Base-by-base conservation (phyloP, 441 rosid genomes). In the Mallotus repandus region DNA sequence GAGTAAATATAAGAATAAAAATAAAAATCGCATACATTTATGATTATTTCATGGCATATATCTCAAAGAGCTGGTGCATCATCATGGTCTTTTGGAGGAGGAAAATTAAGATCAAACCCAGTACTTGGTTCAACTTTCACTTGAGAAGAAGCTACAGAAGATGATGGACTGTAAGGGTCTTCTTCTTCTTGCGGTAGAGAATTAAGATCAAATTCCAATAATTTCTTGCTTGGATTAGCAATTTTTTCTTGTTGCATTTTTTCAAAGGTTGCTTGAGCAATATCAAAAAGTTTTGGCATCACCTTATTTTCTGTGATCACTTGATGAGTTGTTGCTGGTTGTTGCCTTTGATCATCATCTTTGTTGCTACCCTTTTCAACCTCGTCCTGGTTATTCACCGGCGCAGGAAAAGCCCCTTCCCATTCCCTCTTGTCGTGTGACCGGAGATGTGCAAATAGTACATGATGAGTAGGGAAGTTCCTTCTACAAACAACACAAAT, bases 361-460 rank as follows among this genome's bases (percentile, higher is more conserved):
- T n/a, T 15, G 11, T 2, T 19, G 9, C 18, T 9, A 45, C 35
- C 69, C 14, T 10, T 48, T 7, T 14, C 22, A 22, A 29, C 56
- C 69, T 56, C 46, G 8, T 65, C 45, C 8, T 56, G n/a, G 2
- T 25, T 25, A 7, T 18, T 14, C 9, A 18, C 32, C 5, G 57
- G 57, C 4, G 74, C 66, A 7, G 74, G 66, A 48, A 59, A 60
- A 7, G 74, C 74, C 9, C 74, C 74, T 2, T 56, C 45, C 74
- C 74, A 71, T 4, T 43, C 54, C 19, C 66, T 45, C 57, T 46
- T 29, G n/a, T 13, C 19, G 22, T 65, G 69, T 0, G 56, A 21
- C 15, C 54, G 38, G 1, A 48, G 18, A 22, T 65, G 69, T 10
- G 56, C 58, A 49, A 66, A 50, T 43, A 66, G 35, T 2, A 25